Conservation (phyloP, 2,329 filamentous ascomycete species). For the Endoconidiophora polonica region DNA sequence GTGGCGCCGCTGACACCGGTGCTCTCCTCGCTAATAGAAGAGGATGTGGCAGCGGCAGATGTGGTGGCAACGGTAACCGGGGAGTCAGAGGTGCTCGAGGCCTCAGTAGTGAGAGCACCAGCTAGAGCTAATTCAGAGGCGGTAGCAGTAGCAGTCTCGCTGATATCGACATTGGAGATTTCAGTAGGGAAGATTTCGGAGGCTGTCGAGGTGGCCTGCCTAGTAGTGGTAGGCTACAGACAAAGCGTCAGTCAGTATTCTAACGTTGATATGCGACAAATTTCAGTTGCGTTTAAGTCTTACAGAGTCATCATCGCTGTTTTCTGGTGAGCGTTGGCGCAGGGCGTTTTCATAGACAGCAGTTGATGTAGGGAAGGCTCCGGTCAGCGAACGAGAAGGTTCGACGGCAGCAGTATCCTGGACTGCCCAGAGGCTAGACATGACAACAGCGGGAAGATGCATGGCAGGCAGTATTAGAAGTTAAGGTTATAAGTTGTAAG, state of each 20-base stretch:
- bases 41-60: conserved; percentile 14
- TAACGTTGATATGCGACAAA: too few relatives aligned
- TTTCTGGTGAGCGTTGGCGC: too few relatives aligned
- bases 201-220: neutral
- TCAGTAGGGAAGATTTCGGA: conserved; percentile 7
- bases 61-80: conserved; percentile 7
- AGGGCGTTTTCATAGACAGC: too few relatives aligned
- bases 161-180: conserved; percentile 13
- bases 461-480: neutral
- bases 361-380: neutral
- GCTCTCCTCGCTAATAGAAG: conserved; percentile 13
- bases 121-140: conserved; percentile 9
- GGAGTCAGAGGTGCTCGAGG: conserved; percentile 15
- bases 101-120: conserved; percentile 14
- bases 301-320: neutral
- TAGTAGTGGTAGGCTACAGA: neutral
- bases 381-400: neutral
- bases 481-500: too few relatives aligned
- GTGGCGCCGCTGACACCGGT: conserved; percentile 20
- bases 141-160: conserved; percentile 17
- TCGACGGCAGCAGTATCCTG: neutral
- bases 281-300: neutral
- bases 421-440: neutral
- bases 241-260: neutral
- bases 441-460: neutral